These are phyloP conservation scores for Cochlearia excelsa DNA, from an alignment of 345 rosid genomes.

Conservation along the genomic window DNA sequence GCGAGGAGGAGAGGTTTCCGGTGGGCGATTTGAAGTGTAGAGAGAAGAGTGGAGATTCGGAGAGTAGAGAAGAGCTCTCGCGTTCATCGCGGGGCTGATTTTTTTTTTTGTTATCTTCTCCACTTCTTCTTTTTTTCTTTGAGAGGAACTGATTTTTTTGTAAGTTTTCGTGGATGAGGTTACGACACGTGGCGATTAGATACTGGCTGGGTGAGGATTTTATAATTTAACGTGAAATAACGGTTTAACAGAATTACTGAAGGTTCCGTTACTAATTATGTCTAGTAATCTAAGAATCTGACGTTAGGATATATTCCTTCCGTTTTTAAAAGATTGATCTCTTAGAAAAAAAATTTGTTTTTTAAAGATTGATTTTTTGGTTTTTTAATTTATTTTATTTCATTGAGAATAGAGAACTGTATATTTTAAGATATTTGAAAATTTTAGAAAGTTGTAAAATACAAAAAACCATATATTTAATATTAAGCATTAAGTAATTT, in stretches of 20 bases:
- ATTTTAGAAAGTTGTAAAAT: too few species aligned
- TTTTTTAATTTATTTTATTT: too few species aligned
- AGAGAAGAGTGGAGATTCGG: constrained; percentile 42
- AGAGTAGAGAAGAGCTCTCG: constrained; percentile 54
- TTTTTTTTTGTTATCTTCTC: constrained; percentile 32
- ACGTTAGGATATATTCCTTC: background rate
- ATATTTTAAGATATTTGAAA: too few species aligned
- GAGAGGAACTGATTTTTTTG: constrained; percentile 28
- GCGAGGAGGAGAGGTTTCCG: constrained; percentile 26
- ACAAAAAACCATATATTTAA: too few species aligned
- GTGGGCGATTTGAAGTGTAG: constrained; percentile 35
- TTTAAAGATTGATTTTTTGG: too few species aligned
- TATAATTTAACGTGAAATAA: constrained; percentile 37
- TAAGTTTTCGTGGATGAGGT: constrained; percentile 42
- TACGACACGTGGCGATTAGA: constrained; percentile 48
- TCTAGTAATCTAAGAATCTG: background rate
- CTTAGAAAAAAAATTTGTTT: too few species aligned
- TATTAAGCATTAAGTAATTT: too few species aligned
- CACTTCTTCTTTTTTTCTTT: constrained; percentile 12
- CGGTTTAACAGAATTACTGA: constrained; percentile 31
- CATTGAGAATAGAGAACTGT: too few species aligned
- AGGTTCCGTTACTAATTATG: constrained; percentile 5
- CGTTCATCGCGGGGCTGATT: constrained; percentile 50
- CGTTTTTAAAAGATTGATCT: too few species aligned
- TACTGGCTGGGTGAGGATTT: constrained; percentile 13